Base-by-base conservation (phyloP, 129 eudicot species). In the Flaveria ramosissima region DNA sequence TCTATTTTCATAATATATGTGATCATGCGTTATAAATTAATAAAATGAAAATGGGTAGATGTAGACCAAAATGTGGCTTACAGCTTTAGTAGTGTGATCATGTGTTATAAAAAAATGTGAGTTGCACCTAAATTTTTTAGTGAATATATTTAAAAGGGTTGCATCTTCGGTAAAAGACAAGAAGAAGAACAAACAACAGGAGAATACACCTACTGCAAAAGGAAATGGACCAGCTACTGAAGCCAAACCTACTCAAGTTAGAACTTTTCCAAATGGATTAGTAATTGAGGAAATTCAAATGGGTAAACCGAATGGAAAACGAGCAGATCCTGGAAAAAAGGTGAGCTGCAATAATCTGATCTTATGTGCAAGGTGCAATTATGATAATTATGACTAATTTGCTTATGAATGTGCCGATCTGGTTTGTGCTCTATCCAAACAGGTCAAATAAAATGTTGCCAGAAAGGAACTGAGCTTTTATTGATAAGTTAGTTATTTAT, bases 281-380 rank as follows among this genome's bases (percentile, higher is more conserved):
- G 79, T 89, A n/a, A 78, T 91, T 8, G 96, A 88, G 80, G 92
- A 89, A 82, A 20, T 95, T 81, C 82, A 80, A 63, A 91, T 95
- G 96, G 99, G 99, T 32, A 89, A 80, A 80, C 99, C 99, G 52
- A 85, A 89, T 86, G 99, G 99, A 47, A 91, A 88, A 77, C 85
- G 80, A 61, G 99, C 99, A 70, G 83, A 89, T 75, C 75, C 77
- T 51, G 97, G 99, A 32, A 91, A 88, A 70, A 91, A 91, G 94
- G 99, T 90, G 77, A 78, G 74, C 24, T 60, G 57, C 10, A 8
- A 39, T 64, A 51, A 16, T 41, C 7, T 14, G 4, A 52, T 66
- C 20, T 50, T 48, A 36, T 26, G 48, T 76, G 80, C 48, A 32
- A 9, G 47, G 4, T 48, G 32, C 23, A 62, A n/a, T 6, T 62